Base-by-base conservation (phyloP, 2,329 filamentous ascomycete genomes). In the Juglanconis juglandina region DNA sequence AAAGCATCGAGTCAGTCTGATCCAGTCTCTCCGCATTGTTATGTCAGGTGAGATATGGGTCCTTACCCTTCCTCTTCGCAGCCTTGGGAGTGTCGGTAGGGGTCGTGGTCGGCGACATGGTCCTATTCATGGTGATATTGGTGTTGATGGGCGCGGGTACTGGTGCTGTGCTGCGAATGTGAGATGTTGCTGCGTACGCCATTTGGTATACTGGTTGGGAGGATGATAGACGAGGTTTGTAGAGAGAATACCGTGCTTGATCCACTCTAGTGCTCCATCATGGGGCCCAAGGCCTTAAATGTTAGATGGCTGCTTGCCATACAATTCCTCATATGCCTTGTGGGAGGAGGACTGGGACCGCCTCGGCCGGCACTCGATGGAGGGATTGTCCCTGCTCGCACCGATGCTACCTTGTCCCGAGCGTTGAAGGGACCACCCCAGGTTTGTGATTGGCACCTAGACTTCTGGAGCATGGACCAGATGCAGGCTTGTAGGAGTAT, bases 21-120 rank as follows among this genome's bases (percentile, higher is more conserved):
- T 49, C 57, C 58, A 56, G 37, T 49, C 24, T 46, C 51, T 55
- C 54, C 54, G 54, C 58, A 53, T 53, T 46, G 52, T 24, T 34
- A 50, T 47, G 48, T 59, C 58, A 58, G 53, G 33, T 53, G 46
- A 37, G 32, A 34, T 51, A 58, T 61, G 58, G 58, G 47, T 53
- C 61, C 71, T 69, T 73, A 79, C 77, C 77, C 71, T 81, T 81
- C 62, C 76, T 70, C 72, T 80, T 81, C 65, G 73, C 71, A 33
- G 72, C 63, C 70, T 78, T 79, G 64, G 70, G 63, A 14, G 76
- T 73, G 66, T 80, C 77, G 64, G 72, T 73, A 58, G 77, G 78
- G 56, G 75, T 72, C 68, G 77, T 76, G n/a, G 55, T 52, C 11
- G 55, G 75, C 62, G 73, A 69, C 75, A 78, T 77, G 61, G 64